A percentile compares a stretch with the other conserved stretches of the same genome.
Evolutionary conservation across 225 moss, liverwort and hornwort species (phyloP).

Genomic region (Takakia lepidozioides): DNA sequence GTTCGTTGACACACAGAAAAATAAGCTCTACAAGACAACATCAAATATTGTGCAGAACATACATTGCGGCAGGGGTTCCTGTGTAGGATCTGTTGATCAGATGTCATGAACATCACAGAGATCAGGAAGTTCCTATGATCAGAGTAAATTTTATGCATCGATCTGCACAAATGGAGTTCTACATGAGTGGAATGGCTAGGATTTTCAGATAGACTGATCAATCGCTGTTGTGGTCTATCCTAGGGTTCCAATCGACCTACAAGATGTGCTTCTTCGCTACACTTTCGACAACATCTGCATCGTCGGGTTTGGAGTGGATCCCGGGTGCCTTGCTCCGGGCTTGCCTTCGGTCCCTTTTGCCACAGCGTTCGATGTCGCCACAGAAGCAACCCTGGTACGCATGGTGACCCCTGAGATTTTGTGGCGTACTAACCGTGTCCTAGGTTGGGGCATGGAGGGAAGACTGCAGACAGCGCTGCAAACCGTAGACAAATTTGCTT

Average conservation of each 20-base stretch:
- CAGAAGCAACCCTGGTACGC: conserved; percentile 31
- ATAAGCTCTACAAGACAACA: too few species aligned
- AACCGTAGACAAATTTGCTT: conserved; percentile 43
- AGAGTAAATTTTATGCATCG: too few species aligned
- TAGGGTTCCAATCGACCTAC: conserved; percentile 44
- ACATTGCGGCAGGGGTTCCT: too few species aligned
- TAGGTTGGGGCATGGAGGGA: conserved; percentile 43
- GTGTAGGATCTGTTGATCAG: too few species aligned
- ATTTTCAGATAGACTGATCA: too few species aligned
- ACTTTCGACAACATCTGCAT: conserved; percentile 70
- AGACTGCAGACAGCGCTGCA: conserved; percentile 34
- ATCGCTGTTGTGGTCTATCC: too few species aligned
- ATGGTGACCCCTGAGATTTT: conserved; percentile 31
- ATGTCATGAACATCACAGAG: too few species aligned
- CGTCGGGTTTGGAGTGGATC: conserved; percentile 63
- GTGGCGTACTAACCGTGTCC: conserved; percentile 27
- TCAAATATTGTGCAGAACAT: too few species aligned
- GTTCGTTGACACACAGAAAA: too few species aligned
- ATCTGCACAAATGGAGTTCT: too few species aligned
- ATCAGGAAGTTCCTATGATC: too few species aligned
- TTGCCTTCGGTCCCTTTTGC: conserved; percentile 47
- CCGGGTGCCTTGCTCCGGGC: conserved; percentile 46
- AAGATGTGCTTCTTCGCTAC: conserved; percentile 56
- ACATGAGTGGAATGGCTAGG: too few species aligned
- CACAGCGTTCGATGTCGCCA: conserved; percentile 52